Evolutionary conservation across 2,329 filamentous ascomycete genomes (phyloP).

Genomic region (Zalaria obscura): DNA sequence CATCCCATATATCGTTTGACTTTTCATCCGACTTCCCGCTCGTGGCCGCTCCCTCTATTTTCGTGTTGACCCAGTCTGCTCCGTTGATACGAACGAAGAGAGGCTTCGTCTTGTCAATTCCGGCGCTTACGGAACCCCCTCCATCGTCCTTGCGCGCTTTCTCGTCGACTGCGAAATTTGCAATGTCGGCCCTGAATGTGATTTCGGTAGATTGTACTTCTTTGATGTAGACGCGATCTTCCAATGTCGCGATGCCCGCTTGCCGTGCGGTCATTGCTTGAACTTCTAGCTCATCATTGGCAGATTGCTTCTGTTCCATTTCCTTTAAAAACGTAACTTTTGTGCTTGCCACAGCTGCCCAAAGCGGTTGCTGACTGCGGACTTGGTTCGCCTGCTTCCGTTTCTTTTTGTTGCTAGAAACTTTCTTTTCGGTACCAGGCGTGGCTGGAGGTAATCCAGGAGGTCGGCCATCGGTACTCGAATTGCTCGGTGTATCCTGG

Average conservation of each 20-base stretch:
- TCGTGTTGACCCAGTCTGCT: constrained; percentile 64
- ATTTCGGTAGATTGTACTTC: constrained; percentile 68
- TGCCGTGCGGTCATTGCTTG: constrained; percentile 43
- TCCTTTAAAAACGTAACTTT: constrained; percentile 91
- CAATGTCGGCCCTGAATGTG: constrained; percentile 40
- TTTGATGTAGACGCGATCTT: constrained; percentile 66
- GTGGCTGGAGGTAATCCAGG: constrained; percentile 35
- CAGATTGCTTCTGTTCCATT: constrained; percentile 58
- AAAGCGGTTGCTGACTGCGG: constrained; percentile 78
- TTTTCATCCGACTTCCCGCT: constrained; percentile 27
- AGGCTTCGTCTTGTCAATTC: constrained; percentile 55
- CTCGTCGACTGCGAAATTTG: constrained; percentile 12
- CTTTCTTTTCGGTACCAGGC: constrained; percentile 41
- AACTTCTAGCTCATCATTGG: constrained; percentile 58
- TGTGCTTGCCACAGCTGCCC: constrained; percentile 87
- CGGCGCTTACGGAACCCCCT: constrained; percentile 23
- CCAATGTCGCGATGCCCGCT: constrained; percentile 12
- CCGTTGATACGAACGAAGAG: constrained; percentile 71
- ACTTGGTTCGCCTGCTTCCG: constrained; percentile 86
- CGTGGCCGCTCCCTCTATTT: constrained; percentile 40
- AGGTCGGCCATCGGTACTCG: constrained; percentile 33
- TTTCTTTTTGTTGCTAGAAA: constrained; percentile 61
- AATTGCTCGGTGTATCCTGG: constrained; percentile 29
- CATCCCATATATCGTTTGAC: constrained; percentile 39
- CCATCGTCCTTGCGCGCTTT: constrained; percentile 18